Conservation (phyloP, 1,284 basidiomycete species). For the Pisolithus thermaeus region DNA sequence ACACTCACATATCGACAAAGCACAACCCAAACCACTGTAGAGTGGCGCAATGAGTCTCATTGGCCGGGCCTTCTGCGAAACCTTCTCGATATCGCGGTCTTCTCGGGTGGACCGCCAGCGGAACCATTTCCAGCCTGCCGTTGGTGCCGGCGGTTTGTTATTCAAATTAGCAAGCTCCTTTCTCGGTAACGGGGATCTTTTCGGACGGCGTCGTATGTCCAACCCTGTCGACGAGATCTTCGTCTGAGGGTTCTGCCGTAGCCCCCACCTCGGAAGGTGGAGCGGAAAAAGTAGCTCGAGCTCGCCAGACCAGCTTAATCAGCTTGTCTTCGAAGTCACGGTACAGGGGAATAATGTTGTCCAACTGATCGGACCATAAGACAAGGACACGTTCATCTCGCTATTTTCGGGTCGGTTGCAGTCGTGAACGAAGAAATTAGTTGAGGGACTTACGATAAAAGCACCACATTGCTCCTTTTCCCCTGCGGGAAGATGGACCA, state of each 20-base stretch:
- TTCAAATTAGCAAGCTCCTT: conserved; percentile 20
- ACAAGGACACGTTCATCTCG: conserved; percentile 70
- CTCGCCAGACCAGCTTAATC: conserved; percentile 76
- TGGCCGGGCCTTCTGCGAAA: conserved; percentile 33
- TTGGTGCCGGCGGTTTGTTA: conserved; percentile 12
- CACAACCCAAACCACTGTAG: conserved; percentile 70
- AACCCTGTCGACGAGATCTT: conserved; percentile 47
- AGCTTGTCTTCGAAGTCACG: conserved; percentile 70
- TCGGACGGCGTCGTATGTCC: conserved; percentile 17
- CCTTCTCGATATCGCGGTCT: conserved; percentile 46
- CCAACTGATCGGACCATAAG: conserved; percentile 74
- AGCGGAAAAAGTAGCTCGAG: conserved; percentile 32
- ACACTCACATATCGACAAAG: conserved; percentile 55
- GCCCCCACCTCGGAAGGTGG: conserved; percentile 21
- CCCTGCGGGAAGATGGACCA: conserved; percentile 57
- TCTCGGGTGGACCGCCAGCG: conserved; percentile 28
- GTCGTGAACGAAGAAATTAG: not conserved
- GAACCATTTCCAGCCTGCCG: conserved; percentile 25
- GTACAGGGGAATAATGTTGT: conserved; percentile 59
- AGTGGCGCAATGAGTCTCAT: conserved; percentile 69
- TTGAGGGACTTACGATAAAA: conserved; percentile 52
- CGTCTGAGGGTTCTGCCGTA: conserved; percentile 44
- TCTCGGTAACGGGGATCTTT: conserved; percentile 23
- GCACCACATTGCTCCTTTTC: conserved; percentile 82
- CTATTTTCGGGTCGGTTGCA: conserved; percentile 27